These are phyloP conservation scores for Pulicaria dysenterica DNA, from an alignment of 129 eudicot genomes.

Conservation along the genomic window DNA sequence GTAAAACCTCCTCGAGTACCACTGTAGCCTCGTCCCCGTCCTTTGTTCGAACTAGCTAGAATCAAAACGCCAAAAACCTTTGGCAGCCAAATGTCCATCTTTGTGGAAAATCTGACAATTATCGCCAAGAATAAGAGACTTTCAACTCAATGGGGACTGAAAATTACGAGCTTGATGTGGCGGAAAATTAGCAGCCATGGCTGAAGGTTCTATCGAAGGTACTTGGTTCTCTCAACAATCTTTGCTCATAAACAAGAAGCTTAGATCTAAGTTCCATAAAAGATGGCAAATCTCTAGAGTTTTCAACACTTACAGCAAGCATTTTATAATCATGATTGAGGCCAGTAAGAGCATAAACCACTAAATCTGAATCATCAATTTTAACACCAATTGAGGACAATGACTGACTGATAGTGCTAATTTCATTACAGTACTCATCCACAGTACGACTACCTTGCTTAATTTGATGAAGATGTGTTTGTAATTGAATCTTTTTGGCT, in stretches of 20 bases:
- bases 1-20: too few species aligned
- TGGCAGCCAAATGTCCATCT: neutral
- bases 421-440: neutral
- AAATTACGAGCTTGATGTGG: neutral
- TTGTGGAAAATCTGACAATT: neutral
- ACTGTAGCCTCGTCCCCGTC: neutral
- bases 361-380: neutral
- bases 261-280: neutral
- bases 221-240: neutral
- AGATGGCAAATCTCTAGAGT: neutral
- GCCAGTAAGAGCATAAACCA: neutral
- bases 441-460: neutral
- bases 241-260: neutral
- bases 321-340: neutral
- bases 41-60: neutral
- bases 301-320: neutral
- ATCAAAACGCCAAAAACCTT: neutral
- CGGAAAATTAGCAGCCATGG: neutral
- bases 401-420: neutral
- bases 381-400: neutral
- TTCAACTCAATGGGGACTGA: too few species aligned
- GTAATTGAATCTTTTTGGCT: neutral
- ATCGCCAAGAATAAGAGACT: too few species aligned
- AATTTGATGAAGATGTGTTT: neutral
- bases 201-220: neutral